phyloP scores from a whole-genome alignment of 306 rosid species.

The Astragalus membranaceus region DNA sequence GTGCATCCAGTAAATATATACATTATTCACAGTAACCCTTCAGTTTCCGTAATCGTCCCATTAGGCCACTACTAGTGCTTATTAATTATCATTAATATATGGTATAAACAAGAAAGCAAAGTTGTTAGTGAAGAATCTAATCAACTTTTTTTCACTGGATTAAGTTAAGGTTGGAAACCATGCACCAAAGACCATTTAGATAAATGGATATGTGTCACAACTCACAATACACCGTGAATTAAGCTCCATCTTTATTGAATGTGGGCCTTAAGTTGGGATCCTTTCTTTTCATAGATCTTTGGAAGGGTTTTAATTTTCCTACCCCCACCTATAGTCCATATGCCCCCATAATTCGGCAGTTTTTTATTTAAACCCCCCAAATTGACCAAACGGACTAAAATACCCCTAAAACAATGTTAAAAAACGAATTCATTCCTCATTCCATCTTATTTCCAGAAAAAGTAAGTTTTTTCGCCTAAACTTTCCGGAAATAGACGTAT shows the following conservation, averaged over 20 bases:
- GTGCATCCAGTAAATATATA: neutral
- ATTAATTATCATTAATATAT: neutral
- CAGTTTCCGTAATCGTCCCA: neutral
- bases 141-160: slow-evolving; percentile 11
- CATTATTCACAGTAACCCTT: slow-evolving; percentile 9
- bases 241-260: neutral
- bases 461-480: too few species aligned
- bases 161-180: slow-evolving; percentile 25
- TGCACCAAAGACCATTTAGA: neutral
- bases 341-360: too few species aligned
- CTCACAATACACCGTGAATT: neutral
- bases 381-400: too few species aligned
- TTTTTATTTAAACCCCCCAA: too few species aligned
- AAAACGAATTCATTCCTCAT: too few species aligned
- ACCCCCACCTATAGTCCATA: too few species aligned
- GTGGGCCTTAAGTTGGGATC: slow-evolving; percentile 14
- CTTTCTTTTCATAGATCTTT: slow-evolving; percentile 22
- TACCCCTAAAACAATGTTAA: too few species aligned
- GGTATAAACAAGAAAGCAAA: neutral
- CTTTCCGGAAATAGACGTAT: too few species aligned
- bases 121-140: slow-evolving; percentile 6
- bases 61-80: neutral
- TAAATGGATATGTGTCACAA: slow-evolving; percentile 10
- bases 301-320: neutral
- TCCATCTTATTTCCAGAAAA: too few species aligned